Conservation (phyloP, 2,329 filamentous ascomycete species). For the Teratosphaeria pseudoeucalypti region DNA sequence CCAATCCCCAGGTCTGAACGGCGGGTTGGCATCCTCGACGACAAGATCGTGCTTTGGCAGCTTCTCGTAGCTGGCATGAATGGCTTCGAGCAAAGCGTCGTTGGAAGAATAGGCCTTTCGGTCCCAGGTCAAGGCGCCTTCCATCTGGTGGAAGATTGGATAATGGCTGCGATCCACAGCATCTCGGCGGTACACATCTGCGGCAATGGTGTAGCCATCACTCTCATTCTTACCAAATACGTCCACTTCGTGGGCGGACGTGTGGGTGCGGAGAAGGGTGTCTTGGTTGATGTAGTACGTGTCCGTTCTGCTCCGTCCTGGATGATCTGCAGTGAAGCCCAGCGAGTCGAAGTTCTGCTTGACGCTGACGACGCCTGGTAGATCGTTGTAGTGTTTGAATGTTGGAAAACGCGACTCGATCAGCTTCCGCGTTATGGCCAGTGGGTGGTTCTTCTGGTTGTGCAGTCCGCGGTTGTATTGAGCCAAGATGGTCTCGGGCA, state of each 20-base stretch:
- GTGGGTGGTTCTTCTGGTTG: constrained; percentile 78
- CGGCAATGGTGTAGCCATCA: constrained; percentile 78
- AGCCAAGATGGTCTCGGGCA: constrained; percentile 62
- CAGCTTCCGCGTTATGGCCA: constrained; percentile 80
- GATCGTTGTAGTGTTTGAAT: constrained; percentile 66
- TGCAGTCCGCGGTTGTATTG: constrained; percentile 73
- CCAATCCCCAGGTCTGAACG: constrained; percentile 47
- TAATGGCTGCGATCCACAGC: constrained; percentile 93
- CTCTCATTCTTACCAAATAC: constrained; percentile 62
- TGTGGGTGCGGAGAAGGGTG: constrained; percentile 84
- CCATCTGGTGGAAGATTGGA: constrained; percentile 97
- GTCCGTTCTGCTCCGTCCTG: constrained; percentile 76
- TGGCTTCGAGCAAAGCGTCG: constrained; percentile 49
- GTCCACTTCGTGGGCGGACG: constrained; percentile 83
- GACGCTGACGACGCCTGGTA: constrained; percentile 75
- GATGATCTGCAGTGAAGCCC: constrained; percentile 78
- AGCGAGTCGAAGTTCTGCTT: constrained; percentile 94
- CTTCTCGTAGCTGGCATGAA: constrained; percentile 59
- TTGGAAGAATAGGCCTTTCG: constrained; percentile 45
- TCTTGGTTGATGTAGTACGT: constrained; percentile 88
- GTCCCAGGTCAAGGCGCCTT: constrained; percentile 85
- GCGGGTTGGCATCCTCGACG: constrained; percentile 75
- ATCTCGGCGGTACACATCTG: constrained; percentile 91
- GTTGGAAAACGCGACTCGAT: constrained; percentile 81
- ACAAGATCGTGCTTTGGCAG: constrained; percentile 64